Base-by-base conservation (phyloP, 768 basidiomycete species). In the Cystofilobasidium macerans region DNA sequence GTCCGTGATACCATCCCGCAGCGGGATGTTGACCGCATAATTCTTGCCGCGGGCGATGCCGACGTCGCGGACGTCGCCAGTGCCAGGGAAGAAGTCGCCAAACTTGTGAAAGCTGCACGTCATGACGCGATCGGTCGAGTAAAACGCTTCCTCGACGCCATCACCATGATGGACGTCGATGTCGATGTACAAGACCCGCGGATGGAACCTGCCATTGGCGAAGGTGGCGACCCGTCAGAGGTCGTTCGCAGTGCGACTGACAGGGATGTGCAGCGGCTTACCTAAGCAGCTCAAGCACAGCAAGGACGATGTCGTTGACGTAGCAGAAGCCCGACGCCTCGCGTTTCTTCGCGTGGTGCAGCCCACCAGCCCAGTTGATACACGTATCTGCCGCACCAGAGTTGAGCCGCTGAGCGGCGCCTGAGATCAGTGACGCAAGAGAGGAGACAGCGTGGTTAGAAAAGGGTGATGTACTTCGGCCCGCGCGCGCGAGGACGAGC, bases 281-380 rank as follows among this genome's bases (percentile, higher is more conserved):
- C 70, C 92, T 83, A n/a, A 94, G 79, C 11, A 99, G 84, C 75
- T 95, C 94, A 57, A 99, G 81, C 43, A 95, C 94, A 51, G 85
- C 87, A 30, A 98, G 85, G 0, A 95, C 92, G 74, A 97, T 99
- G 76, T 76, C 78, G 76, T 99, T 99, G 77, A 98, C 86, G 79
- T 98, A 99, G 80, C 95, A 99, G 78, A 99, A 99, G 18, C 95
- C 95, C 9, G 88, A 89, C 0, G 94, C 95, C 78, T 97, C 95
- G 63, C 88, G 84, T 76, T 97, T 98, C 79, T 99, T 99, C n/a
- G 95, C 95, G 76, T 99, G 95, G 77, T 99, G 95, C 4, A 99
- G 81, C 2, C 95, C 95, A 12, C 95, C 95, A 0, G 95, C 91
- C 95, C 93, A 97, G 77, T 97, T 95, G 69, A 97, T 89, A 0